These are phyloP conservation scores for Symbiodinium natans DNA, from an alignment of 73 alveolate species.

Conservation along the genomic window DNA sequence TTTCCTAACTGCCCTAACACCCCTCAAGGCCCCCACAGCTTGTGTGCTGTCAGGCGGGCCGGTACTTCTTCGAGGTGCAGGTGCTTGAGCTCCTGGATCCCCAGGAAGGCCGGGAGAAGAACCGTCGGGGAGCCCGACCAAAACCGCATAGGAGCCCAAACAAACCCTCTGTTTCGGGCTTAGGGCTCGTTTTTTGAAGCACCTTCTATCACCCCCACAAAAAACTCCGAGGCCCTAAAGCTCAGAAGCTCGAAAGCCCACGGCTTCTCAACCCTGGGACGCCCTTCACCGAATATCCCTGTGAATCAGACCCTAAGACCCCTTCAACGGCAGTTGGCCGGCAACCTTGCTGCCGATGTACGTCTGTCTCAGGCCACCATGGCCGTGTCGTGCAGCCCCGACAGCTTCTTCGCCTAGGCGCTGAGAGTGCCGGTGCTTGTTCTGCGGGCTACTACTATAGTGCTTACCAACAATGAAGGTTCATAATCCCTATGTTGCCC, in stretches of 20 bases:
- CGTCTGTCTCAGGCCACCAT: background rate
- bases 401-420: background rate
- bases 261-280: background rate
- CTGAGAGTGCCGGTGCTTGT: too few species aligned
- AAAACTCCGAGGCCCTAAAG: background rate
- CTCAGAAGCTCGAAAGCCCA: background rate
- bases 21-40: too few species aligned
- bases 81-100: slow-evolving; percentile 62
- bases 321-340: too few species aligned
- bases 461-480: too few species aligned
- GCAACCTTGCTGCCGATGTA: too few species aligned
- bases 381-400: background rate
- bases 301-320: background rate
- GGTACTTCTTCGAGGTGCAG: slow-evolving; percentile 58
- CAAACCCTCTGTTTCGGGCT: too few species aligned
- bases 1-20: background rate
- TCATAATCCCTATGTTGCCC: too few species aligned
- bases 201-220: too few species aligned
- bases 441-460: too few species aligned
- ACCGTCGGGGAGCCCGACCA: too few species aligned
- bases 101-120: slow-evolving; percentile 4
- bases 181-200: too few species aligned
- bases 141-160: too few species aligned
- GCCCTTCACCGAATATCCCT: background rate
- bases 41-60: slow-evolving; percentile 82